phyloP scores from a whole-genome alignment of 73 alveolate genomes.

The Blepharisma japonicum region DNA sequence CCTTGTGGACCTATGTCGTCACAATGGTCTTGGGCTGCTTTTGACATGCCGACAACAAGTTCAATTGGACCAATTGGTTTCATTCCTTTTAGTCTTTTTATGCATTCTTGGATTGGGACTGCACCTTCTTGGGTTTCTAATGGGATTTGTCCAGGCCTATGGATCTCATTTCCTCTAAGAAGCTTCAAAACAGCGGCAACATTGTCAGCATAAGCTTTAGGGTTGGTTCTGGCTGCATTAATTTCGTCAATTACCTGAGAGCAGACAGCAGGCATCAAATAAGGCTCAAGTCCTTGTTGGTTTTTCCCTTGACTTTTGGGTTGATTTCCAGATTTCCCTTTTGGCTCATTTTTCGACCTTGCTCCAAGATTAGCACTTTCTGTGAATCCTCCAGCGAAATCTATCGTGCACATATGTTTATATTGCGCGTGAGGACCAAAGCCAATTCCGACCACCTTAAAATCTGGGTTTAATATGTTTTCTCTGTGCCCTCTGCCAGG shows the following conservation, averaged over 20 bases:
- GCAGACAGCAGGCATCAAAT: no score
- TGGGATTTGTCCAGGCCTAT: constrained; percentile 43
- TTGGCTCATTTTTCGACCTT: no score
- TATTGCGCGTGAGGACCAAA: constrained; percentile 39
- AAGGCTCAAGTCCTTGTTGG: no score
- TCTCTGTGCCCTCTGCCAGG: constrained; percentile 76
- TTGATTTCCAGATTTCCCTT: no score
- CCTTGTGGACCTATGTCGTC: constrained; percentile 81
- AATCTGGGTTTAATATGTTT: constrained; percentile 44
- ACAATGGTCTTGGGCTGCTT: constrained; percentile 70
- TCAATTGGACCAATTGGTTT: constrained; percentile 46
- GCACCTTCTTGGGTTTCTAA: constrained; percentile 49
- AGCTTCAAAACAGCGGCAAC: no score
- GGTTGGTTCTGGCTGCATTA: background rate
- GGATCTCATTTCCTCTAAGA: constrained; percentile 36
- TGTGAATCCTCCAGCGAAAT: constrained; percentile 38
- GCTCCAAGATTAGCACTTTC: background rate
- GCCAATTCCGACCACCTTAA: constrained; percentile 45
- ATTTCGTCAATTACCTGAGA: constrained; percentile 7
- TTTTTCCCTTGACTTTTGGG: no score
- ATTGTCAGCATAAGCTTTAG: background rate
- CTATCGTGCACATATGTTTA: constrained; percentile 37
- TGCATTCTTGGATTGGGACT: constrained; percentile 35
- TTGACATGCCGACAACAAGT: constrained; percentile 46
- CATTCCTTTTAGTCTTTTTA: constrained; percentile 54